These are phyloP conservation scores for Theobroma cacao DNA, from an alignment of 345 rosid species.

Conservation along the genomic window DNA sequence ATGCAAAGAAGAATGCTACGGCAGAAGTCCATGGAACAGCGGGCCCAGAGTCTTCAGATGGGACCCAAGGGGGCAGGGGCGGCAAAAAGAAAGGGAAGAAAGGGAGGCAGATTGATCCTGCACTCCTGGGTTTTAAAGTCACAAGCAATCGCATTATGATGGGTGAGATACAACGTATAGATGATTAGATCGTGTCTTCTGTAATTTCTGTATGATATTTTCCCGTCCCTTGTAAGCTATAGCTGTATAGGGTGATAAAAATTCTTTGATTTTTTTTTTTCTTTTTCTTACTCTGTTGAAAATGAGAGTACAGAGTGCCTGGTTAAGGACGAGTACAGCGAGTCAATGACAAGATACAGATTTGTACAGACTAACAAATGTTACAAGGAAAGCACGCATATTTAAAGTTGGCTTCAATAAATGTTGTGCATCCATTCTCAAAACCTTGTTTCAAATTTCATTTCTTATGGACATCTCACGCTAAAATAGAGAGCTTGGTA, in stretches of 20 bases:
- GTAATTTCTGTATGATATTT: conserved; percentile 13
- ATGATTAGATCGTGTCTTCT: conserved; percentile 42
- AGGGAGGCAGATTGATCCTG: conserved; percentile 84
- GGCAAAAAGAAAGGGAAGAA: conserved; percentile 91
- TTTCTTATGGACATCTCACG: too few relatives aligned
- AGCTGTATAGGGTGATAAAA: conserved; percentile 27
- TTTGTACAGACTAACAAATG: conserved; percentile 22
- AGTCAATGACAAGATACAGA: background rate
- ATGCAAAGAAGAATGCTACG: conserved; percentile 25
- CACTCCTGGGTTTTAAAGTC: conserved; percentile 89
- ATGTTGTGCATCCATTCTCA: too few relatives aligned
- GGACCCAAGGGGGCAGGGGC: conserved; percentile 31
- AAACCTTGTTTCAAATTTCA: too few relatives aligned
- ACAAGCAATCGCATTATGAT: conserved; percentile 90
- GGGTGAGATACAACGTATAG: conserved; percentile 80
- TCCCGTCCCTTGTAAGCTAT: conserved; percentile 23
- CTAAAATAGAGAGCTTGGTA: too few relatives aligned
- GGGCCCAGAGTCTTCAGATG: conserved; percentile 27
- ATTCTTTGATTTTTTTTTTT: background rate
- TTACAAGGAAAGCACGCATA: background rate
- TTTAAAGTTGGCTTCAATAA: background rate
- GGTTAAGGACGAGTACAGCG: background rate
- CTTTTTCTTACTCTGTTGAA: background rate
- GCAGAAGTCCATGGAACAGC: conserved; percentile 11
- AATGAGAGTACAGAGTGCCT: background rate